Evolutionary conservation across 148 eudicot genomes (phyloP), one percentile per base, ranked within the genome.

Genomic region (Diospyros kaki): DNA sequence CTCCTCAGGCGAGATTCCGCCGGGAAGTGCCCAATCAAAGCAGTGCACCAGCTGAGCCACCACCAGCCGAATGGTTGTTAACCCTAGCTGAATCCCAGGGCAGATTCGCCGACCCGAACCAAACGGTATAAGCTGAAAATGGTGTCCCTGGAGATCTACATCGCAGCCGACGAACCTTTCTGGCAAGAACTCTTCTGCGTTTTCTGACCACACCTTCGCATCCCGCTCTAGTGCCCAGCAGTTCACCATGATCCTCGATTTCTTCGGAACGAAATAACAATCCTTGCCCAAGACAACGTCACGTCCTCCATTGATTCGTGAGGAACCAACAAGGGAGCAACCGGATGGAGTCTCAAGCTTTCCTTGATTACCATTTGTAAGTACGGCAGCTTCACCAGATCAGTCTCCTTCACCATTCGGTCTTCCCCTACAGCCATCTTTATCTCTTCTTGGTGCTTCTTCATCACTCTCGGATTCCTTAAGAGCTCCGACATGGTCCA

Each of bases 41-140:
- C 79, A 79, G 65, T 81, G 81, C 41, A 90, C 83, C 52, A 88
- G 85, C 41, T 90, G 82, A 58, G 95, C 92, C 78, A n/a, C n/a
- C n/a, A n/a, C n/a, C n/a, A n/a, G n/a, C n/a, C n/a, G n/a, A n/a
- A n/a, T n/a, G n/a, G n/a, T n/a, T n/a, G n/a, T n/a, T n/a, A n/a
- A n/a, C n/a, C n/a, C n/a, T n/a, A n/a, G n/a, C n/a, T n/a, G n/a
- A n/a, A n/a, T n/a, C n/a, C n/a, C n/a, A n/a, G n/a, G n/a, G n/a
- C n/a, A n/a, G n/a, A n/a, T n/a, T n/a, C 95, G 76, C 82, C 94
- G 74, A 8, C 95, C 95, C 56, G 89, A 86, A 7, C 95, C 95
- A 65, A 88, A 88, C 9, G 92, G 95, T 67, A 88, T 64, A 71
- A 90, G 64, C 84, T 88, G 89, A 42, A 82, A 90, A 82, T 88